A percentile compares a stretch with the other conserved stretches of the same genome.
These are phyloP conservation scores for Anacardium occidentale DNA, from an alignment of 345 rosid genomes.

Conservation along the genomic window DNA sequence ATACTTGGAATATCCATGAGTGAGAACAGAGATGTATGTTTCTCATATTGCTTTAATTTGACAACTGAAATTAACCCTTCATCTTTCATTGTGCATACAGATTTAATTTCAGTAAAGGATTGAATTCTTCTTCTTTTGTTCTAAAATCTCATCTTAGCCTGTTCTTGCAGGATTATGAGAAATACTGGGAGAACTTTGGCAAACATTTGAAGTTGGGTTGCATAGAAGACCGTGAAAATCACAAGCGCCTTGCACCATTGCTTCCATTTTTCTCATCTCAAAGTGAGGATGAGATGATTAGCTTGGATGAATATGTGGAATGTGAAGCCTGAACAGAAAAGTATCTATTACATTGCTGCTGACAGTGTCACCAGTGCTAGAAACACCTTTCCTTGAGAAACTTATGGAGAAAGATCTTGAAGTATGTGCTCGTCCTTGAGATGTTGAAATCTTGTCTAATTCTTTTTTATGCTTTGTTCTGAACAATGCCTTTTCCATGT, in stretches of 20 bases:
- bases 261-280: conserved; percentile 94
- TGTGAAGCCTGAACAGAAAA: conserved; percentile 96
- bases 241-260: conserved; percentile 94
- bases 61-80: not conserved
- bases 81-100: not conserved
- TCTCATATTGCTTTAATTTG: not conserved
- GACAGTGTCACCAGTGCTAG: conserved; percentile 87
- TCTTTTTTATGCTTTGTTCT: conserved; percentile 1
- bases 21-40: conserved; percentile 75
- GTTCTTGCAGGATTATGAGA: conserved; percentile 79
- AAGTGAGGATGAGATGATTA: conserved; percentile 87
- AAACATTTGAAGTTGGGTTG: conserved; percentile 88
- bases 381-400: conserved; percentile 93
- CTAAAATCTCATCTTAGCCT: not conserved
- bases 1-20: conserved; percentile 88
- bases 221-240: conserved; percentile 95
- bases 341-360: conserved; percentile 81
- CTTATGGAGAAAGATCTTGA: conserved; percentile 82
- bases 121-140: not conserved
- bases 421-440: conserved; percentile 38
- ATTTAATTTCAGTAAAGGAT: not conserved
- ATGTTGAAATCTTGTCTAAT: not conserved
- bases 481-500: conserved; percentile 10
- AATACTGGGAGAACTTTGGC: conserved; percentile 92
- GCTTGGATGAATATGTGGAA: conserved; percentile 98